Base-by-base conservation (phyloP, 768 basidiomycete species). In the Rhizopogon sp. region DNA sequence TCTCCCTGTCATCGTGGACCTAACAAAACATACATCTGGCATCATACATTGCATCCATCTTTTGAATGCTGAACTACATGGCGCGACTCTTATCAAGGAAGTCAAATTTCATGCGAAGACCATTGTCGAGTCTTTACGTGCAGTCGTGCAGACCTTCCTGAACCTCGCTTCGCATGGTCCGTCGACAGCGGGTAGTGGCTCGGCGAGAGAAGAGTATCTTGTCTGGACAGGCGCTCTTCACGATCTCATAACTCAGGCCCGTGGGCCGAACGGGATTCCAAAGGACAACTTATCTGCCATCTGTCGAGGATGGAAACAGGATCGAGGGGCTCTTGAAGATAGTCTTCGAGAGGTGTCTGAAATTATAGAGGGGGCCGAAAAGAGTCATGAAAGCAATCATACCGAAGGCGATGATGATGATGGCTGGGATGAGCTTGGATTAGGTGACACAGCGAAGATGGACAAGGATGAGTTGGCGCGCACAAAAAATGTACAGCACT, bases 341-440 rank as follows among this genome's bases (percentile, higher is more conserved):
- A 82, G 76, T 5, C 62, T 83, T 20, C 67, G 73, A 3, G 89
- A 92, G 60, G 68, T 87, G 11, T 70, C 71, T 29, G 77, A 76
- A 51, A 79, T 89, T 72, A 70, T 82, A 53, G 70, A 77, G 29
- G 67, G 77, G 28, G 71, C 62, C 3, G 63, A 61, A 22, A 55
- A 64, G 10, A 65, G 68, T 35, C 10, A 13, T 13, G 63, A 61
- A 13, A 67, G 64, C 9, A 60, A 61, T 6, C 59, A 68, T 11
- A 66, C 68, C 11, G 72, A 72, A 13, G 66, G 70, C 43, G 71
- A 73, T 3, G 39, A 43, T 4, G 54, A 55, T 25, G 50, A 55
- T 63, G 86, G 84, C 4, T 87, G 84, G 85, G 80, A 80, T 53
- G 87, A 88, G 60, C 70, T 89, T 10, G 70, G 66, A 0, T 58